A percentile compares a stretch with the other conserved stretches of the same genome.
Conservation (phyloP, 2,329 filamentous ascomycete genomes). For the Penicillium capsulatum region DNA sequence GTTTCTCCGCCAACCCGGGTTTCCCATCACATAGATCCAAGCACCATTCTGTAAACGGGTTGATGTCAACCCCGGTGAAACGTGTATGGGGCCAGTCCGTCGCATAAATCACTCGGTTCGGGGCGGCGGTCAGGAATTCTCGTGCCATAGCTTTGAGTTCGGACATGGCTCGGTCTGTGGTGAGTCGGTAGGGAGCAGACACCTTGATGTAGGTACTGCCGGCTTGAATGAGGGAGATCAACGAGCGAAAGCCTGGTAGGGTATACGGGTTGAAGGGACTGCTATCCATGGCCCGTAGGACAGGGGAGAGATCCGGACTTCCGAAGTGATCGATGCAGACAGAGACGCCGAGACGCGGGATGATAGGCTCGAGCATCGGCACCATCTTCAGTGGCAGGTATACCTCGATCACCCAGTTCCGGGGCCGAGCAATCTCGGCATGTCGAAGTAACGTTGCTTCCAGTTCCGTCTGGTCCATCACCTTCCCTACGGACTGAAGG, state of each 20-base stretch:
- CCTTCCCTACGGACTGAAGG: slow-evolving; percentile 51
- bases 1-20: slow-evolving; percentile 43
- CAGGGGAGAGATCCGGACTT: slow-evolving; percentile 39
- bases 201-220: slow-evolving; percentile 56
- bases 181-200: slow-evolving; percentile 57
- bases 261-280: slow-evolving; percentile 40
- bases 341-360: slow-evolving; percentile 49
- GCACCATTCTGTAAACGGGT: slow-evolving; percentile 52
- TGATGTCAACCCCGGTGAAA: slow-evolving; percentile 55
- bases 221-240: slow-evolving; percentile 46
- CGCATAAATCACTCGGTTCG: slow-evolving; percentile 52
- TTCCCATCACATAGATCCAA: slow-evolving; percentile 51
- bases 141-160: slow-evolving; percentile 48
- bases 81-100: slow-evolving; percentile 64
- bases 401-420: slow-evolving; percentile 57
- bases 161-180: slow-evolving; percentile 41
- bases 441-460: slow-evolving; percentile 44
- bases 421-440: slow-evolving; percentile 48
- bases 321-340: slow-evolving; percentile 61
- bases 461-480: slow-evolving; percentile 42
- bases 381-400: slow-evolving; percentile 54
- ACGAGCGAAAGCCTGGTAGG: slow-evolving; percentile 48
- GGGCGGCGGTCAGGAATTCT: slow-evolving; percentile 48
- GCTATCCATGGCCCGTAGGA: slow-evolving; percentile 11
- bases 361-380: slow-evolving; percentile 46